These are phyloP conservation scores for Porodaedalea pini DNA, from an alignment of 1,284 basidiomycete genomes.

Conservation along the genomic window DNA sequence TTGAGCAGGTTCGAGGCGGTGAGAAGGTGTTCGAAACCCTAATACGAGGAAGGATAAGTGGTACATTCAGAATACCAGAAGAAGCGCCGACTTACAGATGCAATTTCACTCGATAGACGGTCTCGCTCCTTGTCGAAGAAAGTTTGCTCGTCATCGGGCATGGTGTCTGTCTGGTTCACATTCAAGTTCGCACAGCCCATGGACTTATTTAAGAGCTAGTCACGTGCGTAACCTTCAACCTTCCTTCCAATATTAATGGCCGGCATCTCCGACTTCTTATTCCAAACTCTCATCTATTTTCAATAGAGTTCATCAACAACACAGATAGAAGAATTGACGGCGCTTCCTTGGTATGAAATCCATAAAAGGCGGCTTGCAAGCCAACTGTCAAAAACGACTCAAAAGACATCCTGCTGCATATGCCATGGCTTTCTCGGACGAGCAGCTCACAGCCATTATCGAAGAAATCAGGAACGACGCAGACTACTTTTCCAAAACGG, in stretches of 20 bases:
- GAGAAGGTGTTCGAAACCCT: constrained; percentile 90
- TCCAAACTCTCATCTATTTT: too few species aligned
- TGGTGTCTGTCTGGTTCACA: too few species aligned
- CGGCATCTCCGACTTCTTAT: too few species aligned
- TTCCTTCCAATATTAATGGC: too few species aligned
- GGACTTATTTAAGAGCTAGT: too few species aligned
- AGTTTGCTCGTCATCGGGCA: constrained; percentile 27
- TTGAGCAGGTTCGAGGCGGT: constrained; percentile 88
- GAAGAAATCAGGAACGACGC: background rate
- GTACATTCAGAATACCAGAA: constrained; percentile 1
- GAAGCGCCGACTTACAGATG: constrained; percentile 45
- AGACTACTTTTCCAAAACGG: background rate
- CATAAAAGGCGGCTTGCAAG: background rate
- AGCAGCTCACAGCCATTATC: background rate
- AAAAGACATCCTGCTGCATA: too few species aligned
- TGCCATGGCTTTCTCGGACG: background rate
- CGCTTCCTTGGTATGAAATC: background rate
- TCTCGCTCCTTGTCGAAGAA: constrained; percentile 82
- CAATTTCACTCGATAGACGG: constrained; percentile 66
- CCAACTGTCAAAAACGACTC: too few species aligned
- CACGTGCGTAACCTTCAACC: background rate
- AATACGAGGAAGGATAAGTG: constrained; percentile 1
- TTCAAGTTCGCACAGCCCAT: too few species aligned
- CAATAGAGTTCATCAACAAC: too few species aligned
- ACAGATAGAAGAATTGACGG: background rate